Evolutionary conservation across 1,284 basidiomycete species (phyloP).

Genomic region (Pseudozyma flocculosa): DNA sequence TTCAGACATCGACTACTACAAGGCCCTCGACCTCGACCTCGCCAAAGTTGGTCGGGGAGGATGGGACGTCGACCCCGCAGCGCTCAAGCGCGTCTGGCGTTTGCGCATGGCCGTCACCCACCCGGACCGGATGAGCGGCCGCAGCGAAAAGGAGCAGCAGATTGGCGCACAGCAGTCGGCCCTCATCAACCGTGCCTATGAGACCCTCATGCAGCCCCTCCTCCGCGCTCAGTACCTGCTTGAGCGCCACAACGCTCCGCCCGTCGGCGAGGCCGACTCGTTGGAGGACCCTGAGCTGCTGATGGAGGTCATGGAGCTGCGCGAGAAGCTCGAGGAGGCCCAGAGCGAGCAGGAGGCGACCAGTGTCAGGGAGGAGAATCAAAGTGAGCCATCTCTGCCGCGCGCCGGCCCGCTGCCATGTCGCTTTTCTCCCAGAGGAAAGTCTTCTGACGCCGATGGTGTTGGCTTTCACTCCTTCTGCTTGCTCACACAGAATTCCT

Average conservation of each 20-base stretch:
- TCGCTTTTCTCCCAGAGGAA: no score
- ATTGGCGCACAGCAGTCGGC: slow-evolving; percentile 51
- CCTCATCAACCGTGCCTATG: slow-evolving; percentile 54
- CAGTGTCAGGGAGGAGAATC: slow-evolving; percentile 35
- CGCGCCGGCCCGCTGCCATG: no score
- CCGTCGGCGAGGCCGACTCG: slow-evolving; percentile 39
- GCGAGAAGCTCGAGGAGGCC: slow-evolving; percentile 48
- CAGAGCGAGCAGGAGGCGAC: slow-evolving; percentile 40
- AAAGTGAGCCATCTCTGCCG: slow-evolving; percentile 2
- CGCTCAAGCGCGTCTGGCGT: slow-evolving; percentile 50
- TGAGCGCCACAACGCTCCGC: slow-evolving; percentile 20
- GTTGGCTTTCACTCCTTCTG: no score
- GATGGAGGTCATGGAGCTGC: slow-evolving; percentile 55
- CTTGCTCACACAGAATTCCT: slow-evolving; percentile 25
- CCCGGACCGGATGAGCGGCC: slow-evolving; percentile 50
- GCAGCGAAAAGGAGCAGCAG: slow-evolving; percentile 45
- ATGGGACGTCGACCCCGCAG: slow-evolving; percentile 37
- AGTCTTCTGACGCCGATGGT: no score
- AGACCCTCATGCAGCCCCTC: slow-evolving; percentile 50
- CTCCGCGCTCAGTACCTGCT: slow-evolving; percentile 46
- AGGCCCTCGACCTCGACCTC: slow-evolving; percentile 42
- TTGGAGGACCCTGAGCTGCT: slow-evolving; percentile 50
- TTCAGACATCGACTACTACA: slow-evolving; percentile 39
- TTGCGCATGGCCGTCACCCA: slow-evolving; percentile 48
- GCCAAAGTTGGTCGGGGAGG: slow-evolving; percentile 28